Evolutionary conservation across 2,329 filamentous ascomycete species (phyloP).

Genomic region (Cordyceps militaris): DNA sequence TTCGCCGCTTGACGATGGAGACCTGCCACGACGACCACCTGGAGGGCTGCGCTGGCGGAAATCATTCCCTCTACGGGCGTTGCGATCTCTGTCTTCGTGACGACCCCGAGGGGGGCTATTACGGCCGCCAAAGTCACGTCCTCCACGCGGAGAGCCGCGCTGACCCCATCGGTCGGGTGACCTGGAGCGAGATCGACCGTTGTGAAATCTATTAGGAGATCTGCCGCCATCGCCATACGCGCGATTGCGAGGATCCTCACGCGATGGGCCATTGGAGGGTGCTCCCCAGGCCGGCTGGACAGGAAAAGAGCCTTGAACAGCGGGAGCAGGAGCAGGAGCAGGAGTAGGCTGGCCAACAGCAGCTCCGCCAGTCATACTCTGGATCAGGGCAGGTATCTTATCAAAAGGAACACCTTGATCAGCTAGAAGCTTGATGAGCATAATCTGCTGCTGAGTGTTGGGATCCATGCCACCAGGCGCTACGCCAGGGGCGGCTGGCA

Average conservation of each 20-base stretch:
- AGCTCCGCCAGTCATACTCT: conserved; percentile 40
- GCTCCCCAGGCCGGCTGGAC: conserved; percentile 27
- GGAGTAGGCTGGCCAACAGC: conserved; percentile 28
- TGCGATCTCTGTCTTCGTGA: conserved; percentile 46
- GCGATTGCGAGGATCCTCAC: conserved; percentile 48
- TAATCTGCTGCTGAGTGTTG: conserved; percentile 62
- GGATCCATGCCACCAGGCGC: conserved; percentile 35
- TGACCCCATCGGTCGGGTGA: conserved; percentile 71
- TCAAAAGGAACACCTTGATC: conserved; percentile 72
- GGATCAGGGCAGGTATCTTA: conserved; percentile 58
- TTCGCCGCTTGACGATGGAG: conserved; percentile 44
- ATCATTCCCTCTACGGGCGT: conserved; percentile 50
- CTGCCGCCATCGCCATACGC: conserved; percentile 51
- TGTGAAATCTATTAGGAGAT: conserved; percentile 53
- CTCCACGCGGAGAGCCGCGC: conserved; percentile 56
- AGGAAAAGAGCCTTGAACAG: conserved; percentile 37
- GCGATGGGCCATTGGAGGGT: conserved; percentile 18
- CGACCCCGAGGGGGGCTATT: conserved; percentile 57
- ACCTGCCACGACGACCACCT: conserved; percentile 54
- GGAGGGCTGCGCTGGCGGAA: conserved; percentile 87
- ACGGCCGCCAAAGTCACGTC: conserved; percentile 57
- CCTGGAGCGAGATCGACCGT: conserved; percentile 63
- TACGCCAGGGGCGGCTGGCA: conserved; percentile 27
- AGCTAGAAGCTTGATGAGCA: conserved; percentile 67
- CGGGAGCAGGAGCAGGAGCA: conserved; percentile 28